These are phyloP conservation scores for Lagenidium sp. DNA, from an alignment of 352 stramenopile species.

Conservation along the genomic window DNA sequence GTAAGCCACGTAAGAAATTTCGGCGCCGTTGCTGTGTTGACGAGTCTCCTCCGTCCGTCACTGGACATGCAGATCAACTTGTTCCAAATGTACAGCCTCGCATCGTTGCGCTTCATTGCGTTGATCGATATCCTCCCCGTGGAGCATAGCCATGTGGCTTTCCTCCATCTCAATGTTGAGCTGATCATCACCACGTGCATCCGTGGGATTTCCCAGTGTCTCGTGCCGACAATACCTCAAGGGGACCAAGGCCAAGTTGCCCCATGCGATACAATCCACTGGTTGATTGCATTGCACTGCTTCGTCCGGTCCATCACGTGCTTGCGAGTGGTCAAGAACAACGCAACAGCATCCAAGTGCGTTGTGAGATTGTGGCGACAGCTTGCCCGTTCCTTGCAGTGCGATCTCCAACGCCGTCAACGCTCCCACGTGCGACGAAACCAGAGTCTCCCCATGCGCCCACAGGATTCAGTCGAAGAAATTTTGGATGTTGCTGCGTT, in stretches of 20 bases:
- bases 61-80: constrained; percentile 26
- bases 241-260: too few species aligned
- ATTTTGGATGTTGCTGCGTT: background rate
- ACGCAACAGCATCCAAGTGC: too few species aligned
- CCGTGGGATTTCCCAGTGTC: too few species aligned
- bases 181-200: constrained; percentile 36
- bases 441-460: background rate
- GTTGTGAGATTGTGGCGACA: too few species aligned
- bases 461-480: background rate
- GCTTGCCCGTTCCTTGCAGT: too few species aligned
- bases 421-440: background rate
- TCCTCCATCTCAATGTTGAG: constrained; percentile 25
- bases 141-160: constrained; percentile 28
- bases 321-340: too few species aligned
- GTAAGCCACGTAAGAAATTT: constrained; percentile 3
- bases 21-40: background rate
- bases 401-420: too few species aligned
- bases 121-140: constrained; percentile 50
- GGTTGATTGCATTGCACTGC: too few species aligned
- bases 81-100: constrained; percentile 44
- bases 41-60: background rate
- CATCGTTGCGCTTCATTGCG: constrained; percentile 37
- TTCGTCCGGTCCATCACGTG: too few species aligned
- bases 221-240: too few species aligned
- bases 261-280: too few species aligned